Conservation (phyloP, 495 filamentous ascomycete species). For the Durotheca rogersii region DNA sequence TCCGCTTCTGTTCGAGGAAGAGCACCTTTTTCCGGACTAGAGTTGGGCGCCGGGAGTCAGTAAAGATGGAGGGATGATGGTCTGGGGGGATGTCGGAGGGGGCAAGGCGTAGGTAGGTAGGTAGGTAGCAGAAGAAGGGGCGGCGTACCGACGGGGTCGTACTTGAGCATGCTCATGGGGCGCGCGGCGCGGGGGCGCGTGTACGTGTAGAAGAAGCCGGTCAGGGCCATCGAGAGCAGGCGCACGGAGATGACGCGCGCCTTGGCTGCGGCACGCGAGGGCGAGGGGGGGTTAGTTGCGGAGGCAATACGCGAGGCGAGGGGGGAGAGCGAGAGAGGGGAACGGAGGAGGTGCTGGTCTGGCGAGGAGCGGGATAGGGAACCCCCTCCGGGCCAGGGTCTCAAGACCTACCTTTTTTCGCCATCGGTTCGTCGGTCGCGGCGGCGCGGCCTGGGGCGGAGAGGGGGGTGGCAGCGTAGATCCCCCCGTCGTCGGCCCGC, state of each 20-base stretch:
- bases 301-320: neutral
- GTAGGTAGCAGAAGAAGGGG: neutral
- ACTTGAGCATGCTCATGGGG: slow-evolving; percentile 96
- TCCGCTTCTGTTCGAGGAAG: slow-evolving; percentile 85
- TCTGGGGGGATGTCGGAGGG: too few relatives aligned
- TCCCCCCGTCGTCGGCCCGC: too few relatives aligned
- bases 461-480: too few relatives aligned
- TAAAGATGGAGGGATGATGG: too few relatives aligned
- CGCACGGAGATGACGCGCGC: slow-evolving; percentile 89
- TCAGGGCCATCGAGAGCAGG: slow-evolving; percentile 97
- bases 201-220: slow-evolving; percentile 91
- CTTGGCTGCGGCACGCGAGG: slow-evolving; percentile 61
- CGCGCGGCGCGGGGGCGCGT: slow-evolving; percentile 75
- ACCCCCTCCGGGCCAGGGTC: too few relatives aligned
- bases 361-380: too few relatives aligned
- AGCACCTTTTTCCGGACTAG: slow-evolving; percentile 84
- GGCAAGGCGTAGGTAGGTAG: neutral
- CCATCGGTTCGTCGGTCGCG: too few relatives aligned
- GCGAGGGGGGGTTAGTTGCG: slow-evolving; percentile 12
- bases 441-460: too few relatives aligned
- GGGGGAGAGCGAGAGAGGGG: neutral
- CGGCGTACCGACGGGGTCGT: slow-evolving; percentile 91
- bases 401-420: slow-evolving; percentile 27
- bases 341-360: neutral
- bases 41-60: slow-evolving; percentile 5